phyloP scores from a whole-genome alignment of 2,329 filamentous ascomycete genomes.

The Nigrospora oryzae region DNA sequence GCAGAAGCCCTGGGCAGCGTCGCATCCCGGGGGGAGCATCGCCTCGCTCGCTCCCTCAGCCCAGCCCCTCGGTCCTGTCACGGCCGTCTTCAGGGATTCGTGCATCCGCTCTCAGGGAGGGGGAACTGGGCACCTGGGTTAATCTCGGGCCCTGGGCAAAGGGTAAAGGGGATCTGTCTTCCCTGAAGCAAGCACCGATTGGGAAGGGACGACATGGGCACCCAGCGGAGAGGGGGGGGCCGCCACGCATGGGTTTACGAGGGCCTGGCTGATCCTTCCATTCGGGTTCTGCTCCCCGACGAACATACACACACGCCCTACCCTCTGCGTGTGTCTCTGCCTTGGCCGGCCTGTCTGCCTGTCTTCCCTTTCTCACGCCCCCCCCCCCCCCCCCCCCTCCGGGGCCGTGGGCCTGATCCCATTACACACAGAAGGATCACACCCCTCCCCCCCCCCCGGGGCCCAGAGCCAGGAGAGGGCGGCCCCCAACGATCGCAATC shows the following conservation, averaged over 20 bases:
- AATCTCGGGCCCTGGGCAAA: constrained; percentile 1
- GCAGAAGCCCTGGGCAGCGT: neutral
- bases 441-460: too few species aligned
- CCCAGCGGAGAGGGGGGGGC: too few species aligned
- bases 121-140: neutral
- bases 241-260: neutral
- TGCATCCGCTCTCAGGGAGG: constrained; percentile 1
- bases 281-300: constrained; percentile 1
- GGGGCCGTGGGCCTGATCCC: too few species aligned
- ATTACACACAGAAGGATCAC: too few species aligned
- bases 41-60: neutral
- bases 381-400: too few species aligned
- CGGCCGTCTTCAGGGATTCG: neutral
- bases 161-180: neutral
- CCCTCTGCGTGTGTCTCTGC: too few species aligned
- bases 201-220: neutral
- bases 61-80: neutral
- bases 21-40: neutral
- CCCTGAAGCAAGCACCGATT: constrained; percentile 1
- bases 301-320: too few species aligned
- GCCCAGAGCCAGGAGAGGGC: too few species aligned
- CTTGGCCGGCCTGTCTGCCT: too few species aligned
- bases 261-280: neutral
- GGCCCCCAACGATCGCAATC: too few species aligned
- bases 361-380: too few species aligned